Evolutionary conservation across 2,329 filamentous ascomycete species (phyloP).

Genomic region (Penicillium sp.): DNA sequence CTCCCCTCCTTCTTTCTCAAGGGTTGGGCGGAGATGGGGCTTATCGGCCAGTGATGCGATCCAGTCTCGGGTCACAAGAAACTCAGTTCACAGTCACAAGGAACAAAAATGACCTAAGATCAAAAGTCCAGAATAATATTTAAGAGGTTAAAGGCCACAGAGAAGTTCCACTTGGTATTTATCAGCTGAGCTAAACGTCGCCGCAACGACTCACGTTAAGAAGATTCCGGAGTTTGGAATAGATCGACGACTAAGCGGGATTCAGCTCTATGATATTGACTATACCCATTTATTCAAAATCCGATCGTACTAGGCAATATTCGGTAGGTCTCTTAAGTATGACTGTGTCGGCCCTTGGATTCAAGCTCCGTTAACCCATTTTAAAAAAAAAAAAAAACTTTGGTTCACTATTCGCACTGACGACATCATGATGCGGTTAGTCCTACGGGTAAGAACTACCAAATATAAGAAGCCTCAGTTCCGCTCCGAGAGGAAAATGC

Average conservation of each 20-base stretch:
- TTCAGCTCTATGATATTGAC: too few species aligned
- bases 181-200: background rate
- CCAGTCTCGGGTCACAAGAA: conserved; percentile 3
- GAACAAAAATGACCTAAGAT: background rate
- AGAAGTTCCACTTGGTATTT: background rate
- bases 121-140: background rate
- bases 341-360: background rate
- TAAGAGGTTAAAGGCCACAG: background rate
- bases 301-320: background rate
- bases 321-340: background rate
- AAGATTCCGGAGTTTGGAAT: too few species aligned
- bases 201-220: background rate
- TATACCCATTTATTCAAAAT: background rate
- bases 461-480: conserved; percentile 6
- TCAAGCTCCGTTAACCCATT: background rate
- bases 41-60: conserved; percentile 4
- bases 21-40: conserved; percentile 2
- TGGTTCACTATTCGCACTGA: conserved; percentile 14
- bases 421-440: conserved; percentile 22
- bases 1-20: background rate
- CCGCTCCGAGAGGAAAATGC: background rate
- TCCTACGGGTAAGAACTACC: conserved; percentile 2
- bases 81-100: conserved; percentile 1
- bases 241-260: too few species aligned
- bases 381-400: background rate